Percentiles rank a stretch among this genome's conserved stretches.
Evolutionary conservation across 495 filamentous ascomycete species (phyloP).

Genomic region (Neurospora sp.): DNA sequence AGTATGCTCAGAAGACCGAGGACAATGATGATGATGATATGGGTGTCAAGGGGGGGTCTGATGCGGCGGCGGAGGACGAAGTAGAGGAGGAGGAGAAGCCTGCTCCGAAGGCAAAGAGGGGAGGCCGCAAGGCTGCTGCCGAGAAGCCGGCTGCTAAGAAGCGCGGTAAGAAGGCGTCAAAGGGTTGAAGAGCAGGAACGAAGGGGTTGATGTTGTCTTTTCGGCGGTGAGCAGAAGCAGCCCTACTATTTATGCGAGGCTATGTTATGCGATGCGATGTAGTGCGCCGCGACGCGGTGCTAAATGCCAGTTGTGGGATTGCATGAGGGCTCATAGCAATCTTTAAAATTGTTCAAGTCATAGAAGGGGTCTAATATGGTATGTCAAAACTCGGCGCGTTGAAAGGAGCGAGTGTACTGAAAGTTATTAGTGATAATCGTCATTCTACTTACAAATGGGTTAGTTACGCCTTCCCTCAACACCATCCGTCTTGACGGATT

Average conservation of each 20-base stretch:
- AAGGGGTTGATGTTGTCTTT: neutral
- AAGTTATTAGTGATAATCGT: no score
- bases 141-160: constrained; percentile 9
- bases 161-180: constrained; percentile 12
- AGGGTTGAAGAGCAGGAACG: neutral
- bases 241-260: no score
- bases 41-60: neutral
- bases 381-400: no score
- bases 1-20: constrained; percentile 12
- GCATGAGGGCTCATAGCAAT: neutral
- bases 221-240: neutral
- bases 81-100: constrained; percentile 3
- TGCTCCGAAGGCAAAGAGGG: constrained; percentile 15
- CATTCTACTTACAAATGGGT: no score
- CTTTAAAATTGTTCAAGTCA: no score
- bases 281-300: neutral
- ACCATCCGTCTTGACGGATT: no score
- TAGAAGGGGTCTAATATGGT: no score
- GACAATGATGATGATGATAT: neutral
- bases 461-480: no score
- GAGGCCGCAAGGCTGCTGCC: constrained; percentile 17
- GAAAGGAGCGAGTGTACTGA: no score
- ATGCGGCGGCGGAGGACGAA: neutral
- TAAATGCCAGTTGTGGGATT: neutral
- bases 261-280: neutral